A percentile compares a stretch with the other conserved stretches of the same genome.
Conservation (phyloP, 768 basidiomycete genomes). For the Lyophyllum semitale region DNA sequence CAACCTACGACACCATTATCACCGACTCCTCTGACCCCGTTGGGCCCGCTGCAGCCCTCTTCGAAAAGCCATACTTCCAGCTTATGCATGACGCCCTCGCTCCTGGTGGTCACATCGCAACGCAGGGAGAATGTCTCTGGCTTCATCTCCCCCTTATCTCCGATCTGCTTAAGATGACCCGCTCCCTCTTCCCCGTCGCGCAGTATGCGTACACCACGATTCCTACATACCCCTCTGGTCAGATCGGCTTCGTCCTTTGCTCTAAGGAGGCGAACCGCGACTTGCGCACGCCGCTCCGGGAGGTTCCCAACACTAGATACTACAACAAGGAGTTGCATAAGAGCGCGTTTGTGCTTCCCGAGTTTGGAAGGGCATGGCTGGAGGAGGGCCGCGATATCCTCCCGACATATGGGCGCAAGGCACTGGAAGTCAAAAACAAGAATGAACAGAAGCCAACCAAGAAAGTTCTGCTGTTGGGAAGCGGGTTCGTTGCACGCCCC, state of each 20-base stretch:
- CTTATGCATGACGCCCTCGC: conserved; percentile 88
- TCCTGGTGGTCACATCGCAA: conserved; percentile 90
- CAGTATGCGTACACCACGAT: conserved; percentile 97
- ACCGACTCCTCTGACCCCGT: conserved; percentile 99
- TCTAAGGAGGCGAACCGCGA: conserved; percentile 74
- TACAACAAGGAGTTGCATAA: conserved; percentile 84
- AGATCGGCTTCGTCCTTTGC: conserved; percentile 93
- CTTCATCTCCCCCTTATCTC: conserved; percentile 87
- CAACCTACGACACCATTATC: conserved; percentile 95
- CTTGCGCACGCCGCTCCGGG: conserved; percentile 71
- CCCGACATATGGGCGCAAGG: conserved; percentile 74
- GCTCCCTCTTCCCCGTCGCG: conserved; percentile 73
- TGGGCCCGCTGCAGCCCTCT: conserved; percentile 90
- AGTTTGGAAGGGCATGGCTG: conserved; percentile 79
- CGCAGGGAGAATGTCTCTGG: conserved; percentile 96
- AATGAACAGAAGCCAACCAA: conserved; percentile 43
- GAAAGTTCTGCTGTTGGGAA: conserved; percentile 87
- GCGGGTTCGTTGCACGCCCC: conserved; percentile 95
- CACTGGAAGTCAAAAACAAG: conserved; percentile 40
- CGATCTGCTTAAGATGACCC: conserved; percentile 68
- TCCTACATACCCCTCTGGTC: conserved; percentile 97
- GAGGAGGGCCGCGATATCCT: conserved; percentile 70
- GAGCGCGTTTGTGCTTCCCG: conserved; percentile 88
- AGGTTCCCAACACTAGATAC: conserved; percentile 74
- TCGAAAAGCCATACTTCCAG: conserved; percentile 97